Conservation (phyloP, 2,329 filamentous ascomycete genomes). For the Didymella segeticola region DNA sequence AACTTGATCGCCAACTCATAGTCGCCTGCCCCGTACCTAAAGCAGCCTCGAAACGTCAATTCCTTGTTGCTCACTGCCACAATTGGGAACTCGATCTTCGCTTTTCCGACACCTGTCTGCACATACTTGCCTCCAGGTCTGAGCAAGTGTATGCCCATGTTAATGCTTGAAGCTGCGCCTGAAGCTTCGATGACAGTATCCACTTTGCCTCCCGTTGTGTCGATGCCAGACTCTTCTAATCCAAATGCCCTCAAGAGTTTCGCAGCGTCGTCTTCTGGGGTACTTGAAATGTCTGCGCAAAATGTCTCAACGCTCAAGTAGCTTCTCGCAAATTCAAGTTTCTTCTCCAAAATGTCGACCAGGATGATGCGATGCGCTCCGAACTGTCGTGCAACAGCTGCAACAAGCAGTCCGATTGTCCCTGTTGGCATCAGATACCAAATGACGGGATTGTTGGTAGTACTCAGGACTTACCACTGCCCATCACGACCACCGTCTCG, state of each 20-base stretch:
- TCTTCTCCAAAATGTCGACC: conserved; percentile 86
- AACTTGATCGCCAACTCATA: conserved; percentile 41
- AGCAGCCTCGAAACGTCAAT: conserved; percentile 58
- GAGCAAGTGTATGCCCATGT: conserved; percentile 81
- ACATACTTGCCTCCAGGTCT: conserved; percentile 96
- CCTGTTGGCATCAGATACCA: conserved; percentile 57
- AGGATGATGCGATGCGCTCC: conserved; percentile 88
- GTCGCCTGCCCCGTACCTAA: conserved; percentile 42
- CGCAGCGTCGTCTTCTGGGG: conserved; percentile 72
- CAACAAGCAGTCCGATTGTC: conserved; percentile 87
- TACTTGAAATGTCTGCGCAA: conserved; percentile 64
- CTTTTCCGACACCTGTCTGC: conserved; percentile 89
- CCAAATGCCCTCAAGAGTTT: conserved; percentile 63
- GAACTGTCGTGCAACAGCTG: conserved; percentile 67
- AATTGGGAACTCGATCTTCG: conserved; percentile 92
- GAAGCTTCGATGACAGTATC: conserved; percentile 88
- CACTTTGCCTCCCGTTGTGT: conserved; percentile 72
- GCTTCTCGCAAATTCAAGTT: conserved; percentile 80
- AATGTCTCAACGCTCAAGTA: conserved; percentile 78
- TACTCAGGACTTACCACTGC: conserved; percentile 54
- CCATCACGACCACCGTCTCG: conserved; percentile 76
- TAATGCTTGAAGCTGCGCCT: conserved; percentile 86
- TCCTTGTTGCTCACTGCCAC: conserved; percentile 89
- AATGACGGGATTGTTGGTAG: too few species aligned
- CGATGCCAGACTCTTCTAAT: conserved; percentile 61